Conservation (phyloP, 345 rosid species). For the Microthlaspi erraticum region DNA sequence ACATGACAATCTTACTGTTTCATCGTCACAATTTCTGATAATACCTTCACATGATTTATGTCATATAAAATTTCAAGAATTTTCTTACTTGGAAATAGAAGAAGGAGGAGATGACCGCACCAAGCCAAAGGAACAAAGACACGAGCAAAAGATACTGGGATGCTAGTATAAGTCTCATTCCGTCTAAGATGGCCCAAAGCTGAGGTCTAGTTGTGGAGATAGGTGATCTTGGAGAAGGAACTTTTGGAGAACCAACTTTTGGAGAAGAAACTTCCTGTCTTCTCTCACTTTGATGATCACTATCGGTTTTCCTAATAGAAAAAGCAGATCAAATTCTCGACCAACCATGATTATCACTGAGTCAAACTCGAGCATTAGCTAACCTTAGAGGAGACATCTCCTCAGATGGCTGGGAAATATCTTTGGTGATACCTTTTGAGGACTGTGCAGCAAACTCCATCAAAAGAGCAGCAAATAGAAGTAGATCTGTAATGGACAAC, state of each 20-base stretch:
- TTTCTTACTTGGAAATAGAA: constrained; percentile 88
- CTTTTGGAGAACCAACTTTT: constrained; percentile 37
- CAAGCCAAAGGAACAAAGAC: constrained; percentile 89
- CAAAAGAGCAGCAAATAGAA: constrained; percentile 80
- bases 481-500: constrained; percentile 59
- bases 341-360: constrained; percentile 17
- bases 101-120: constrained; percentile 94
- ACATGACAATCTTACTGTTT: constrained; percentile 10
- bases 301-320: constrained; percentile 53
- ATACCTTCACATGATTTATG: not conserved
- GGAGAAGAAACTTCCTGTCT: constrained; percentile 47
- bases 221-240: constrained; percentile 56
- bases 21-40: not conserved
- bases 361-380: constrained; percentile 20
- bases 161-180: constrained; percentile 73
- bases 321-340: constrained; percentile 30
- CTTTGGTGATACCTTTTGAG: constrained; percentile 77
- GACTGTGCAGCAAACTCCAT: constrained; percentile 93
- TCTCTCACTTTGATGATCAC: constrained; percentile 52
- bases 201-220: constrained; percentile 59
- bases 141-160: constrained; percentile 78
- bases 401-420: constrained; percentile 57
- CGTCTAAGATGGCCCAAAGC: constrained; percentile 78
- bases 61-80: not conserved
- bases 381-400: constrained; percentile 77